Evolutionary conservation across 306 rosid genomes (phyloP).

Genomic region (Parietaria judaica): DNA sequence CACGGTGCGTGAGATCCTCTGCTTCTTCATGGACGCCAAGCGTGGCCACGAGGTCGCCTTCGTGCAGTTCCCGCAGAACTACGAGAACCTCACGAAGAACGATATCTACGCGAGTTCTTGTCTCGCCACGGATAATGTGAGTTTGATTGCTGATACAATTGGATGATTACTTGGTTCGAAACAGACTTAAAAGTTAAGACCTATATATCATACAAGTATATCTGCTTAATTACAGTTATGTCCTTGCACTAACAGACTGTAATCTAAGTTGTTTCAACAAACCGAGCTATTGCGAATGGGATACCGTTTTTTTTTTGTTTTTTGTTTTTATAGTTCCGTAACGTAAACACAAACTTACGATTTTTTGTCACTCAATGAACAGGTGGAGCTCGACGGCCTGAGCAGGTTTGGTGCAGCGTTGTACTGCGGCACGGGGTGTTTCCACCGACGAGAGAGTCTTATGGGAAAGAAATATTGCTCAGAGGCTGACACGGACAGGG

Average conservation of each 20-base stretch:
- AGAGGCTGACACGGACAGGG: constrained; percentile 15
- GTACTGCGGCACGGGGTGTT: constrained; percentile 64
- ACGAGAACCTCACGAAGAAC: constrained; percentile 33
- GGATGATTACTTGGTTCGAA: too few species aligned
- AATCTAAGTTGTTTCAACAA: too few species aligned
- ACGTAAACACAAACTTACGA: too few species aligned
- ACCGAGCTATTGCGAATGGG: too few species aligned
- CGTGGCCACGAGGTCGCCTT: constrained; percentile 44
- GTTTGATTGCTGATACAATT: neutral
- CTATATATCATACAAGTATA: too few species aligned
- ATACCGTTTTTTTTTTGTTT: too few species aligned
- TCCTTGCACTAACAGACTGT: too few species aligned
- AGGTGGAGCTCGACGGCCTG: constrained; percentile 47
- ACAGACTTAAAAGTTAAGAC: too few species aligned
- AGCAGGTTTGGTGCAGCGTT: constrained; percentile 46
- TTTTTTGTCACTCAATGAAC: too few species aligned
- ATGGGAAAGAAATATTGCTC: constrained; percentile 29
- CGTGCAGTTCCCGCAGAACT: constrained; percentile 52
- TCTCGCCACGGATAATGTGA: constrained; percentile 12
- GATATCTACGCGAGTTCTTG: constrained; percentile 30
- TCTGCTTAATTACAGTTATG: too few species aligned
- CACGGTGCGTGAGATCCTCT: constrained; percentile 31
- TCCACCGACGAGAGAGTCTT: constrained; percentile 60
- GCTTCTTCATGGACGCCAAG: constrained; percentile 57
- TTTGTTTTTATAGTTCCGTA: too few species aligned